Conservation (phyloP, 2,329 filamentous ascomycete species). For the Ophiocordyceps camponoti-floridani region DNA sequence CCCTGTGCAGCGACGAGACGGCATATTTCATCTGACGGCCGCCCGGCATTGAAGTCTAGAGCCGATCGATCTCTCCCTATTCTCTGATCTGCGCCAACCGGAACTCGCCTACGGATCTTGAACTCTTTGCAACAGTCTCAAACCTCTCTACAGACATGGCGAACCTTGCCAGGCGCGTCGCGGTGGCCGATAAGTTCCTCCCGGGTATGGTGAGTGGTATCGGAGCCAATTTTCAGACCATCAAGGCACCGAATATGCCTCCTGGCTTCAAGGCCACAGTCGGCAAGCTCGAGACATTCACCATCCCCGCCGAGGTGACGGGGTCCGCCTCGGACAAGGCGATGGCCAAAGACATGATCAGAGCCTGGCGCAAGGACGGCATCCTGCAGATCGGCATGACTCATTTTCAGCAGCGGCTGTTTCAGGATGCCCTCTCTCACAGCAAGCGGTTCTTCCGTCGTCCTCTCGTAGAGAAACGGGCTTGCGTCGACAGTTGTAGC, state of each 20-base stretch:
- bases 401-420: slow-evolving; percentile 14
- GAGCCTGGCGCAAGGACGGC: slow-evolving; percentile 24
- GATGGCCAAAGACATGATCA: slow-evolving; percentile 21
- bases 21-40: background rate
- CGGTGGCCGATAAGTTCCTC: background rate
- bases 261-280: slow-evolving; percentile 9
- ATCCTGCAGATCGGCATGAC: slow-evolving; percentile 27
- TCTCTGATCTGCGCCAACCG: background rate
- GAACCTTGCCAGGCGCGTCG: background rate
- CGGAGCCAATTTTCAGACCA: background rate
- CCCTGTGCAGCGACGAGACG: too few relatives aligned
- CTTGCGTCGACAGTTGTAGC: slow-evolving; percentile 24
- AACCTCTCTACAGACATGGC: background rate
- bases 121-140: background rate
- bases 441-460: slow-evolving; percentile 21
- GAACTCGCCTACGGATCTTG: background rate
- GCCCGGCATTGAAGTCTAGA: background rate
- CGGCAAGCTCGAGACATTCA: slow-evolving; percentile 20
- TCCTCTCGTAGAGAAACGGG: slow-evolving; percentile 17
- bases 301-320: slow-evolving; percentile 18
- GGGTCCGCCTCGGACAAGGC: slow-evolving; percentile 14
- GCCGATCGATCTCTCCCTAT: background rate
- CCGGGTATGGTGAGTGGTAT: background rate
- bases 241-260: slow-evolving; percentile 6
- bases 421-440: slow-evolving; percentile 16